Evolutionary conservation across 1,284 basidiomycete genomes (phyloP), one percentile per base, ranked within the genome.

Genomic region (Ustilago lituana): DNA sequence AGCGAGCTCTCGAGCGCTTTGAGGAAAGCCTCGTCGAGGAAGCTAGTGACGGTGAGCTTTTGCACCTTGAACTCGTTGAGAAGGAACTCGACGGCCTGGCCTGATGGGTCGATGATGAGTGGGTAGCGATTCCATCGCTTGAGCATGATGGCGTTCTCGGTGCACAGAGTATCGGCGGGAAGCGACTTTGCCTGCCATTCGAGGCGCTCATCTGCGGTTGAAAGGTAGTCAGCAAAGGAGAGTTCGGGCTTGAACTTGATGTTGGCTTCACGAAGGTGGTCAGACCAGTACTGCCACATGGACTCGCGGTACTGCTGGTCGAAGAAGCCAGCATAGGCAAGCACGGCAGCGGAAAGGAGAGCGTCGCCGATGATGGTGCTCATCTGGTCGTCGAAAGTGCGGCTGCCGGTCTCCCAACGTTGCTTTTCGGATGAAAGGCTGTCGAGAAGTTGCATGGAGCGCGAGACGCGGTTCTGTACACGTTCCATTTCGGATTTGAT

Each of bases 401-500:
- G 89, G 83, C 95, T 98, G 35, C 94, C 93, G 11, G 88, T 86
- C 82, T 98, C 94, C 96, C 96, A 99, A 67, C 96, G 89, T 44
- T 88, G 87, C 82, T 93, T 89, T 84, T 99, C 96, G 0, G 95
- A 98, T 2, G 93, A 96, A 74, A 99, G 85, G 83, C 93, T 96
- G 78, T 91, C 91, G 35, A 99, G 86, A 32, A 99, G 86, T 62
- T 91, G 96, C 89, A 98, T 93, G 80, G 93, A 96, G 61, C 96
- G 90, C 76, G 96, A 91, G 39, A 99, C 96, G 83, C 98, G 97
- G 84, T 89, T 89, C 83, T 98, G 92, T 1, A 99, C 96, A 33
- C 92, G 89, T 76, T 97, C 94, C 95, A 98, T 98, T 84, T 99
- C 96, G 39, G 86, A 87, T 83, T 96, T 97, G 87, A 99, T 98